Conservation (phyloP, 768 basidiomycete genomes). For the Kwoniella pini region DNA sequence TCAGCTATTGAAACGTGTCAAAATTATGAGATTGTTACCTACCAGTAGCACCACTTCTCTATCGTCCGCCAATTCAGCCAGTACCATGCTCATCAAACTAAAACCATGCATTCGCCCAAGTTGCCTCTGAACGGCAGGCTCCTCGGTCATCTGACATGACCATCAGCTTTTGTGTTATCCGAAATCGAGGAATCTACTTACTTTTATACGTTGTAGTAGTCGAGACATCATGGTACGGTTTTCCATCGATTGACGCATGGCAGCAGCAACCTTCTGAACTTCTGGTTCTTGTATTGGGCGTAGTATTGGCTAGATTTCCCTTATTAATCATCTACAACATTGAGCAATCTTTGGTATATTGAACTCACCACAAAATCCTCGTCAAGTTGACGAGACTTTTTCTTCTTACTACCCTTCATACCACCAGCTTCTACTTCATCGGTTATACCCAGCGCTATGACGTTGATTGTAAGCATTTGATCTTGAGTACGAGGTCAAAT, state of each 20-base stretch:
- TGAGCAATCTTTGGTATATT: background rate
- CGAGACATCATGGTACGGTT: slow-evolving; percentile 79
- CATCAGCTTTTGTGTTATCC: slow-evolving; percentile 4
- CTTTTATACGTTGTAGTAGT: slow-evolving; percentile 80
- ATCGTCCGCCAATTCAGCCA: slow-evolving; percentile 74
- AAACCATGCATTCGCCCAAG: slow-evolving; percentile 91
- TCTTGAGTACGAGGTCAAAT: no score
- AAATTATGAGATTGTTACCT: no score
- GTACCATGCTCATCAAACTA: slow-evolving; percentile 82
- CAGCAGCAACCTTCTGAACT: slow-evolving; percentile 86
- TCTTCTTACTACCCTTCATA: slow-evolving; percentile 84
- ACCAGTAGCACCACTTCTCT: slow-evolving; percentile 71
- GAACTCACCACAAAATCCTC: slow-evolving; percentile 80
- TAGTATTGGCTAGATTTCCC: slow-evolving; percentile 66
- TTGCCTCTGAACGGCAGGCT: slow-evolving; percentile 70
- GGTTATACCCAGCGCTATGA: slow-evolving; percentile 81
- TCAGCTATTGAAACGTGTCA: no score
- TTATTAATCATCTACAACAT: background rate
- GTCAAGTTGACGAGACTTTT: slow-evolving; percentile 87
- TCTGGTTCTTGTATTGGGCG: slow-evolving; percentile 75
- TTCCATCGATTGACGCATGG: slow-evolving; percentile 76
- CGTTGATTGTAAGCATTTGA: no score
- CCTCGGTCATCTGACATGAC: slow-evolving; percentile 73
- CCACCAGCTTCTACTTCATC: slow-evolving; percentile 82
- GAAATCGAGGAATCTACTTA: slow-evolving; percentile 45